Percentiles rank a stretch among this genome's conserved stretches.
Conservation (phyloP, 495 filamentous ascomycete species). For the Lasiosphaeria ovina region DNA sequence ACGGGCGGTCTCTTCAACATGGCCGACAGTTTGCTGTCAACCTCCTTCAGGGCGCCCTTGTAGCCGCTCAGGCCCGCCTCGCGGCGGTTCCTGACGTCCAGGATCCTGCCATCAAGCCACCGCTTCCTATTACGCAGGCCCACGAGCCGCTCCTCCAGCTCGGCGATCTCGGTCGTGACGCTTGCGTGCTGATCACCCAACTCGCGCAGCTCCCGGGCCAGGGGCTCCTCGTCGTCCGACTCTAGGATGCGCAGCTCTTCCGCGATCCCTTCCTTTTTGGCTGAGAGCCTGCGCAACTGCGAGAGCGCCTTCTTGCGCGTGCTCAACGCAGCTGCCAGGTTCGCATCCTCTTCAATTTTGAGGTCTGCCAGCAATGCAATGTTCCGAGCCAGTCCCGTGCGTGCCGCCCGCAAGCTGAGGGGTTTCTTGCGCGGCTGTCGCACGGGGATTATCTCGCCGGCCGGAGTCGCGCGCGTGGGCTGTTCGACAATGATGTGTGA, state of each 20-base stretch:
- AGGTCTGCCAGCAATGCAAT: conserved; percentile 72
- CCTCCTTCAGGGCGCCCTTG: conserved; percentile 58
- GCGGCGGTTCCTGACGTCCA: conserved; percentile 58
- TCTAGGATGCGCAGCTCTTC: conserved; percentile 42
- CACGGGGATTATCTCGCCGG: conserved; percentile 54
- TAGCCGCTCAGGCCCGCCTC: conserved; percentile 54
- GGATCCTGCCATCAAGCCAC: conserved; percentile 58
- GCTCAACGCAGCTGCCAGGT: conserved; percentile 56
- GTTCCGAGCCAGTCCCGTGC: conserved; percentile 65
- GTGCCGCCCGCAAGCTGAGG: conserved; percentile 62
- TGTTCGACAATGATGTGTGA: conserved; percentile 29
- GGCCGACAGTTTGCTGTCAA: conserved; percentile 75
- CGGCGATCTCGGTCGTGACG: conserved; percentile 59
- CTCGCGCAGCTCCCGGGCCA: conserved; percentile 58
- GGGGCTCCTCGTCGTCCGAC: conserved; percentile 39
- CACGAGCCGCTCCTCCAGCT: conserved; percentile 60
- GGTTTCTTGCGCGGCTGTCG: conserved; percentile 59
- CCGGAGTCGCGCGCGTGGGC: conserved; percentile 24
- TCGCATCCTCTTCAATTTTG: conserved; percentile 66
- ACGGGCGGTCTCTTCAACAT: conserved; percentile 63
- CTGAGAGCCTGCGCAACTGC: conserved; percentile 59
- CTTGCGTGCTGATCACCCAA: conserved; percentile 49
- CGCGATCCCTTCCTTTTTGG: conserved; percentile 46
- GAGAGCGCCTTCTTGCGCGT: conserved; percentile 58
- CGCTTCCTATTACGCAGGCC: conserved; percentile 64